Conservation (phyloP, 2,329 filamentous ascomycete species). For the Fusarium sp. region DNA sequence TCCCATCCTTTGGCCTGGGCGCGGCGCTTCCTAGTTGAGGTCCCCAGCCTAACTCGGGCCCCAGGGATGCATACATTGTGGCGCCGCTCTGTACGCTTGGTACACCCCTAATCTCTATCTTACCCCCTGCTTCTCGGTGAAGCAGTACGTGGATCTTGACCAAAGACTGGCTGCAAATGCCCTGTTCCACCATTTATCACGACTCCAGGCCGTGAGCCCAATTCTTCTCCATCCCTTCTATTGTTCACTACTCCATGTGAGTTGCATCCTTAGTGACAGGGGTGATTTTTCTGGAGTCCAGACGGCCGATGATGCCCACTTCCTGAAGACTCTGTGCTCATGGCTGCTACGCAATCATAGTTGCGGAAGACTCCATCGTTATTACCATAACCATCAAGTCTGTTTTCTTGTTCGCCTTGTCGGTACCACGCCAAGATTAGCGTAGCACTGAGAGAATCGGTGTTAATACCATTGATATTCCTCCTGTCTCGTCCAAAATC, state of each 20-base stretch:
- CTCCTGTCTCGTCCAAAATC: conserved; percentile 4
- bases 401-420: conserved; percentile 43
- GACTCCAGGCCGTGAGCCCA: conserved; percentile 44
- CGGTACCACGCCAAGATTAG: conserved; percentile 40
- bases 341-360: conserved; percentile 40
- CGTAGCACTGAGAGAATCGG: conserved; percentile 29
- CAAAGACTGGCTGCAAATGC: conserved; percentile 32
- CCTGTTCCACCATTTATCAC: conserved; percentile 20
- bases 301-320: conserved; percentile 42
- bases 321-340: conserved; percentile 36
- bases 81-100: conserved; percentile 16
- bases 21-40: conserved; percentile 30
- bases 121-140: conserved; percentile 6
- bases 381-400: conserved; percentile 24
- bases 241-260: conserved; percentile 36
- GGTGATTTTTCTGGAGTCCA: conserved; percentile 38
- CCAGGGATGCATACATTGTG: conserved; percentile 32
- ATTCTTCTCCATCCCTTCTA: conserved; percentile 51
- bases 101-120: neutral
- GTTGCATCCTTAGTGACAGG: conserved; percentile 46
- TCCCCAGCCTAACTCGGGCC: conserved; percentile 26
- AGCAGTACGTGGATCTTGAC: conserved; percentile 1
- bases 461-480: conserved; percentile 24
- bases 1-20: conserved; percentile 38
- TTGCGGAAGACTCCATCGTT: conserved; percentile 31